Evolutionary conservation across 208 protist species (phyloP).

Genomic region (Tritrichomonas foetus): DNA sequence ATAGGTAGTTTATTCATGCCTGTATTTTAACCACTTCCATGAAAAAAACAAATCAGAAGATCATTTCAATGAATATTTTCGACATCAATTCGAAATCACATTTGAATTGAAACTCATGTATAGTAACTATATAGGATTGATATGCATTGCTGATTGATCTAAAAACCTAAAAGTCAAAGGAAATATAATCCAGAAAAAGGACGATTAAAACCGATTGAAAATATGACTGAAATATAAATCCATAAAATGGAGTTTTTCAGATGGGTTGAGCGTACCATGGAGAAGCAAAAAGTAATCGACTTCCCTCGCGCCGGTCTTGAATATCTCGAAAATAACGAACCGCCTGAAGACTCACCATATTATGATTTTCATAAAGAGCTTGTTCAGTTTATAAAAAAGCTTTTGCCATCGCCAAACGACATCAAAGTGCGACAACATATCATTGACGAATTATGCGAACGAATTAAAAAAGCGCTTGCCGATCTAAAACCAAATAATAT

Average conservation of each 20-base stretch:
- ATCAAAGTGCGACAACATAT: not conserved
- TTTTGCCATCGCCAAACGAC: not conserved
- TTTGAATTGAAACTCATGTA: too few relatives aligned
- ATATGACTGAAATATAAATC: too few relatives aligned
- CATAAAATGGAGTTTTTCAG: slow-evolving; percentile 14
- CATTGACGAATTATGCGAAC: not conserved
- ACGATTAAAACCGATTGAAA: too few relatives aligned
- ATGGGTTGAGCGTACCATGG: not conserved
- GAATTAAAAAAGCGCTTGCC: not conserved
- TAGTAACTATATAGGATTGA: too few relatives aligned
- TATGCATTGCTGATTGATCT: too few relatives aligned
- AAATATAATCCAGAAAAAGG: too few relatives aligned
- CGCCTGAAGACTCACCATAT: not conserved
- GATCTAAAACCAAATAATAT: not conserved
- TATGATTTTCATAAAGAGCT: not conserved
- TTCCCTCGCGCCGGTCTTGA: not conserved
- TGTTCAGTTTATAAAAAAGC: not conserved
- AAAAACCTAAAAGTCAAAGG: too few relatives aligned
- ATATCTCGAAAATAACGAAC: not conserved
- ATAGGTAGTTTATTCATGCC: too few relatives aligned
- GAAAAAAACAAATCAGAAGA: too few relatives aligned
- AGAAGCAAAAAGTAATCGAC: not conserved
- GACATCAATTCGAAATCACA: too few relatives aligned
- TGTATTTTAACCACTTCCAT: too few relatives aligned
- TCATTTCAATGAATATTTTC: too few relatives aligned